phyloP scores from a whole-genome alignment of 176 grass and related monocot species.

The Urochloa ruziziensis region DNA sequence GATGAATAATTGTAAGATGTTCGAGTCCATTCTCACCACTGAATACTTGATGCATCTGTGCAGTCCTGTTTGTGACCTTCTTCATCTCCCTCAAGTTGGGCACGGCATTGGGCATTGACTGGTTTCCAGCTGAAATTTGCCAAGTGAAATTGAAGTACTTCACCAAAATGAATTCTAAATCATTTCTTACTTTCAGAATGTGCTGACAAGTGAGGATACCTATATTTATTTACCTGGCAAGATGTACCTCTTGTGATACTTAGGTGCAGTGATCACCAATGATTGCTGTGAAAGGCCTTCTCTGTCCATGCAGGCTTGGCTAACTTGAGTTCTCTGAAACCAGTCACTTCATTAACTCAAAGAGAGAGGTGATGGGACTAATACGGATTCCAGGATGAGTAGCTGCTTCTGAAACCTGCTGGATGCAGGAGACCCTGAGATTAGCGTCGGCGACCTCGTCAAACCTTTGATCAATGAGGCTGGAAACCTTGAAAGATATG shows the following conservation, averaged over 20 bases:
- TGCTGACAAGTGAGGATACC: neutral
- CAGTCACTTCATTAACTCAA: neutral
- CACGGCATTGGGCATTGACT: constrained; percentile 61
- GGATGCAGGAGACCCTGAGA: constrained; percentile 54
- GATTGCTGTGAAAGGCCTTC: constrained; percentile 92
- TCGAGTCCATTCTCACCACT: constrained; percentile 37
- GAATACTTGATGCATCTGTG: constrained; percentile 49
- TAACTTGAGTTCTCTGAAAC: constrained; percentile 61
- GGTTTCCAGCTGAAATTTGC: constrained; percentile 35
- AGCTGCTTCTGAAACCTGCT: constrained; percentile 46
- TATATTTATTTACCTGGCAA: constrained; percentile 65
- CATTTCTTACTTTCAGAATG: neutral
- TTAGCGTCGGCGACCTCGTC: constrained; percentile 45
- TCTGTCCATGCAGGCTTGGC: constrained; percentile 55
- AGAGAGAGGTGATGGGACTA: neutral
- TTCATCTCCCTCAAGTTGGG: constrained; percentile 69
- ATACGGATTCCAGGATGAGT: neutral
- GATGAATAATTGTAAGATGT: neutral
- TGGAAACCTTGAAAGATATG: constrained; percentile 71
- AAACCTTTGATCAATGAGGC: constrained; percentile 55
- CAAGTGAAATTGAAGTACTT: neutral
- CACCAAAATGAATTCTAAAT: neutral
- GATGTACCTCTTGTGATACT: constrained; percentile 85
- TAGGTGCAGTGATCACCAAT: constrained; percentile 72
- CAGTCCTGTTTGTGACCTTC: constrained; percentile 38